Base-by-base conservation (phyloP, 495 filamentous ascomycete genomes). In the Penicillium ochrochloron region DNA sequence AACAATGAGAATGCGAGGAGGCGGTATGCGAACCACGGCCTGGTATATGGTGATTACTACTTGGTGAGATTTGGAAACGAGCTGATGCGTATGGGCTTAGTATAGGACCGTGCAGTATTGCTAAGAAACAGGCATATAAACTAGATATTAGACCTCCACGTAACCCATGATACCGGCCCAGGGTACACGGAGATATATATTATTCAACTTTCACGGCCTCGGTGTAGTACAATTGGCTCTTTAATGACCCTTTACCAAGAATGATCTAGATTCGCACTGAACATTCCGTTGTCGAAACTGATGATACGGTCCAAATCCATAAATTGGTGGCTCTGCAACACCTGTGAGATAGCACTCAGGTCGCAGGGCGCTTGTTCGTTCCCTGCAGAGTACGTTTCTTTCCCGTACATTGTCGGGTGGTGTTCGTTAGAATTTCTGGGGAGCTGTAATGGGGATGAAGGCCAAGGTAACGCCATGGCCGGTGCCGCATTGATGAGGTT, bases 31-130 rank as follows among this genome's bases (percentile, higher is more conserved):
- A 71, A 79, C 57, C 78, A 78, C 54, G 80, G 78, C 23, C 64
- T 83, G 15, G 80, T 82, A 5, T 83, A 83, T 71, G 80, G 74
- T 0, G 79, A 81, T 60, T 83, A 82, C 67, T 83, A 80, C 62
- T 74, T 83, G 46, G 58, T 83, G 48, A 69, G 76, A 61, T 73
- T 78, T 31, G 78, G 80, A 15, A 83, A 83, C 63, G 70, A 66
- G 65, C 42, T 74, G 15, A 31, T 70, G 0, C 62, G 66, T 0
- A 39, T 71, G 59, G 71, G 65, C 7, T 69, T 48, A 44, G 41
- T 44, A 19, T 44, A 44, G 41, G 8, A 44, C 41, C n/a, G 8
- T 44, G 41, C 15, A 44, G 17, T n/a, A 19, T 44, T 44, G 41
- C 41, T 2, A 44, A 44, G 41, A 9, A 44, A 19, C 41, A 5